Percentiles rank a stretch among this genome's conserved stretches.
Conservation (phyloP, 371 early-diverging fungal species). For the Mucor saturninus region DNA sequence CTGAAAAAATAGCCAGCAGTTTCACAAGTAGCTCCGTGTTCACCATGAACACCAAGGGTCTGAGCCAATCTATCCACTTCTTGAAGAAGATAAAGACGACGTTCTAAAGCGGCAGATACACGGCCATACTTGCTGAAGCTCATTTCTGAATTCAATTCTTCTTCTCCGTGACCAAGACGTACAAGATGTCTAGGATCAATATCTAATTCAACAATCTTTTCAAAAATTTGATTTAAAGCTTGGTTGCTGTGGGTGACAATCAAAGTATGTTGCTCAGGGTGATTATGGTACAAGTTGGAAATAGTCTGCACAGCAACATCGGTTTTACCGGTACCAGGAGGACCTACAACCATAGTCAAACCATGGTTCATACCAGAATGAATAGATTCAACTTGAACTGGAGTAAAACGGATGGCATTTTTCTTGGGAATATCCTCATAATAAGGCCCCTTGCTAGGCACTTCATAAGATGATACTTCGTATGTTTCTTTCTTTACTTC, state of each 20-base stretch:
- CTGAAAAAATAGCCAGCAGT: constrained; percentile 89
- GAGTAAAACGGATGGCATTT: constrained; percentile 86
- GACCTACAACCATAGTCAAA: constrained; percentile 91
- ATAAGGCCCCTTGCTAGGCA: constrained; percentile 78
- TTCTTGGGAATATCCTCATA: constrained; percentile 63
- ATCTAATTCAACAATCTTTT: constrained; percentile 86
- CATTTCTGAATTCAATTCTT: constrained; percentile 80
- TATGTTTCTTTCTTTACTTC: constrained; percentile 44
- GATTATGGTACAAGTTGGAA: constrained; percentile 89
- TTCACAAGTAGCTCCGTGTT: constrained; percentile 91
- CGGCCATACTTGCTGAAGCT: constrained; percentile 93
- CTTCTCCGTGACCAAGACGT: constrained; percentile 94
- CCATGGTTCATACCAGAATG: constrained; percentile 83
- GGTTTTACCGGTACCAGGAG: constrained; percentile 97
- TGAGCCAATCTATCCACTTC: constrained; percentile 80
- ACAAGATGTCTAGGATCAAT: constrained; percentile 92
- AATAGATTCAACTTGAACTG: constrained; percentile 88
- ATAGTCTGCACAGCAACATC: constrained; percentile 96
- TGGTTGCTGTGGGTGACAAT: constrained; percentile 95
- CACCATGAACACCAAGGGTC: constrained; percentile 74
- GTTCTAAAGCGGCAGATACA: constrained; percentile 87
- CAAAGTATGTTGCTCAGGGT: constrained; percentile 87
- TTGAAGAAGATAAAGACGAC: constrained; percentile 72
- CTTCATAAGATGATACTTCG: constrained; percentile 61
- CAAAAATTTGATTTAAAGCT: constrained; percentile 94